These are phyloP conservation scores for Prinsepia uniflora DNA, from an alignment of 306 rosid genomes.

Conservation along the genomic window DNA sequence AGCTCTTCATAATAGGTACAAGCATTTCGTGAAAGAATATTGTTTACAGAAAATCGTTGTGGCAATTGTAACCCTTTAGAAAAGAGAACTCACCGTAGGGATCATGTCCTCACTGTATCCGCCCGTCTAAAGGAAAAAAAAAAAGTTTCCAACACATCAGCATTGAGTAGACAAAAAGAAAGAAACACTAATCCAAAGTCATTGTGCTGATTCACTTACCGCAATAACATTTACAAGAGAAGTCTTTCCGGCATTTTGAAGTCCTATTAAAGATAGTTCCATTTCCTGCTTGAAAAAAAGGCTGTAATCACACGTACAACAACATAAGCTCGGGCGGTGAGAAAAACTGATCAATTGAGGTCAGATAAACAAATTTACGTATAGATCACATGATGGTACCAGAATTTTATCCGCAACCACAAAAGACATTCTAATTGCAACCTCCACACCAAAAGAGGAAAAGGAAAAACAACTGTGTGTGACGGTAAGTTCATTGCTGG, in stretches of 20 bases:
- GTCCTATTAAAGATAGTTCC: constrained; percentile 90
- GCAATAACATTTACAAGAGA: constrained; percentile 91
- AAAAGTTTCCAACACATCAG: constrained; percentile 13
- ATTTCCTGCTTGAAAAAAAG: constrained; percentile 95
- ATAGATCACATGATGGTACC: background rate
- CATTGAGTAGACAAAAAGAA: constrained; percentile 18
- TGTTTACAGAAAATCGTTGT: background rate
- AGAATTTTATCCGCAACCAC: background rate
- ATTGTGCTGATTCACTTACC: constrained; percentile 44
- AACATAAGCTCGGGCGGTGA: constrained; percentile 12
- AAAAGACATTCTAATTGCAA: background rate
- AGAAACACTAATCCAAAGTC: background rate
- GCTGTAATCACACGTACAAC: constrained; percentile 55
- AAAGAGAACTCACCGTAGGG: constrained; percentile 64
- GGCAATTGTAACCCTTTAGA: background rate
- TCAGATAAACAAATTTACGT: background rate
- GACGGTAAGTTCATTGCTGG: background rate
- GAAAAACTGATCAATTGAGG: background rate
- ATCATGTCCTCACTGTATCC: constrained; percentile 98
- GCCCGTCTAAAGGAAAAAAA: constrained; percentile 48
- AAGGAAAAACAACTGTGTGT: background rate
- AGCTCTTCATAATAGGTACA: constrained; percentile 2
- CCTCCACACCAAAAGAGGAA: background rate
- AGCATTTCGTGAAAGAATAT: constrained; percentile 12
- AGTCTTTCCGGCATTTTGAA: constrained; percentile 93